Percentiles rank a stretch among this genome's conserved stretches.
These are phyloP conservation scores for Hericium rajendrae DNA, from an alignment of 768 basidiomycete species.

Conservation along the genomic window DNA sequence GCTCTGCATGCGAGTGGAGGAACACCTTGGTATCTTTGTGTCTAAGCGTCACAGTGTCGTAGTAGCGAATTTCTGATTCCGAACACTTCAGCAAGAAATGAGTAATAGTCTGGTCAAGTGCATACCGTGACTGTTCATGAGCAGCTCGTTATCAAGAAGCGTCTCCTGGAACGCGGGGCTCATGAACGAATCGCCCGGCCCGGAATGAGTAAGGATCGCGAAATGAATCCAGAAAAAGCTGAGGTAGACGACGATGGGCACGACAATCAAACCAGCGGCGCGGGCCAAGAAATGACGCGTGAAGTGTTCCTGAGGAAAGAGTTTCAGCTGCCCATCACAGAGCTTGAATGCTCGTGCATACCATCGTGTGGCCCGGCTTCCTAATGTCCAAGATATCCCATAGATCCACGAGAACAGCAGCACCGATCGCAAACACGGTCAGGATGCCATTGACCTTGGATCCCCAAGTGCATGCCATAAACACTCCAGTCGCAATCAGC, in stretches of 20 bases:
- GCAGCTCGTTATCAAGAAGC: conserved; percentile 80
- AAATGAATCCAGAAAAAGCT: conserved; percentile 97
- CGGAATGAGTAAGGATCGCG: conserved; percentile 75
- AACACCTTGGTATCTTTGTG: conserved; percentile 93
- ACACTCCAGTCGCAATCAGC: conserved; percentile 81
- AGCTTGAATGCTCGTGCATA: background rate
- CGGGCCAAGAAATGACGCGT: conserved; percentile 83
- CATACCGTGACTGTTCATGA: conserved; percentile 85
- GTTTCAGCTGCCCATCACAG: background rate
- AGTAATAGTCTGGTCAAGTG: conserved; percentile 1
- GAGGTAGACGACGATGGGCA: conserved; percentile 88
- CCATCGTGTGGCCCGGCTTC: conserved; percentile 72
- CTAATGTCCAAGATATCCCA: conserved; percentile 89
- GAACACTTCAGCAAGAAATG: background rate
- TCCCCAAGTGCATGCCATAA: conserved; percentile 93
- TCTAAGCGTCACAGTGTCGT: conserved; percentile 75
- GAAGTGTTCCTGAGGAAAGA: conserved; percentile 45
- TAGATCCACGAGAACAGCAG: conserved; percentile 86
- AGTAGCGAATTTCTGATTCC: conserved; percentile 80
- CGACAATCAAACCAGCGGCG: conserved; percentile 70
- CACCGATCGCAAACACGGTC: conserved; percentile 80
- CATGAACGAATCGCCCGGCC: conserved; percentile 95
- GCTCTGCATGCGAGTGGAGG: conserved; percentile 87
- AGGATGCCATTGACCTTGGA: conserved; percentile 97
- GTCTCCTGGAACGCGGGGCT: conserved; percentile 98